Evolutionary conservation across 345 rosid genomes (phyloP), one percentile per base, ranked within the genome.

Genomic region (Salix arbutifolia): DNA sequence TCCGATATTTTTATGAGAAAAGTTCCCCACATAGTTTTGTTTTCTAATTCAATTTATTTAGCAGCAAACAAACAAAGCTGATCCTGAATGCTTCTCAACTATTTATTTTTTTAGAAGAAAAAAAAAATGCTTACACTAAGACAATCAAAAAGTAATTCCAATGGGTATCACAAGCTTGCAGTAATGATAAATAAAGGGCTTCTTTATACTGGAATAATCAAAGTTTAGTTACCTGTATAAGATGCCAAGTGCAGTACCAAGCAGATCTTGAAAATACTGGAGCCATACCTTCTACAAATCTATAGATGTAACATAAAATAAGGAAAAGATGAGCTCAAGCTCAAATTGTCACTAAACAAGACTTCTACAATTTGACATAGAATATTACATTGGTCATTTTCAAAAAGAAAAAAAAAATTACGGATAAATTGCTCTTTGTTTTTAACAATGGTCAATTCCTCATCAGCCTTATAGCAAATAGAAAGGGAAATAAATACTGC

Each of bases 201-300:
- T 10, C 25, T 23, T 58, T 58, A n/a, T 58, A 58, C 64, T 9
- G 18, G 50, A 44, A 62, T 2, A 23, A 70, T 69, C 40, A 25
- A 67, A 65, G 46, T 30, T 46, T 66, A 60, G 28, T 77, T 86
- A 96, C 99, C 95, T 96, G 99, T 85, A 96, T 93, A 33, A 96
- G 96, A 87, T 96, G 94, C 99, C 99, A 96, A 76, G 99, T 87
- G 84, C 99, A 96, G 81, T 88, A 90, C 99, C 99, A 96, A 72
- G 99, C 98, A 82, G 96, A 82, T 87, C 98, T 92, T 16, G 99
- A 93, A 83, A 96, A 93, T 70, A 96, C 99, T 1, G 99, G 99
- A 83, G 99, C 99, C 99, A 96, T 96, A 35, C 99, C 99, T 83
- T 96, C 99, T 69, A 96, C 98, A 89, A 96, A 96, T 74, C 99